phyloP scores from a whole-genome alignment of 1,284 basidiomycete species.

The Schizopora paradoxa region DNA sequence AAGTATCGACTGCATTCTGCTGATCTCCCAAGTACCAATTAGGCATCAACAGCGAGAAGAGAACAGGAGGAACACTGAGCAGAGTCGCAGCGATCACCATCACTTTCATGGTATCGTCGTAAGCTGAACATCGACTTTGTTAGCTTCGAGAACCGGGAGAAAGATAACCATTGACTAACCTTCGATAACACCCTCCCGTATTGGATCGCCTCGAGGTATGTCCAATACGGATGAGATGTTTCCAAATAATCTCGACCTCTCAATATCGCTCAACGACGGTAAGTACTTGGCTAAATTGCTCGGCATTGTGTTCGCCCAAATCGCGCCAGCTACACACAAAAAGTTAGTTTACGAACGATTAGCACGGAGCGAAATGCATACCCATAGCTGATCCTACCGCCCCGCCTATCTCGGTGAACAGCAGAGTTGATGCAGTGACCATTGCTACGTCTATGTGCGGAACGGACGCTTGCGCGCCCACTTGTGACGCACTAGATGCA shows the following conservation, averaged over 20 bases:
- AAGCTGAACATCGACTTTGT: too few relatives aligned
- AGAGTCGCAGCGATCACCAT: constrained; percentile 44
- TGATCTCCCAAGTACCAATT: constrained; percentile 43
- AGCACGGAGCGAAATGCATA: constrained; percentile 25
- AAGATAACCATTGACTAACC: constrained; percentile 29
- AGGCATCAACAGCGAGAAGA: constrained; percentile 38
- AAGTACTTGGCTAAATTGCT: constrained; percentile 48
- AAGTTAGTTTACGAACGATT: neutral
- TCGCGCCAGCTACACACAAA: constrained; percentile 40
- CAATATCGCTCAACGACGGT: constrained; percentile 34
- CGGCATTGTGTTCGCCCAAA: constrained; percentile 62
- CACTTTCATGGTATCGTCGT: constrained; percentile 49
- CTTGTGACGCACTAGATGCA: constrained; percentile 63
- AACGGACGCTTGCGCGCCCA: constrained; percentile 76
- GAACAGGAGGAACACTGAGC: constrained; percentile 35
- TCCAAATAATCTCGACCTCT: constrained; percentile 41
- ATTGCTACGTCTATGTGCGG: constrained; percentile 74
- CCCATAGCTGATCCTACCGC: constrained; percentile 65
- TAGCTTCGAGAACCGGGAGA: neutral
- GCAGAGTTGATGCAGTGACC: constrained; percentile 75
- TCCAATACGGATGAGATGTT: constrained; percentile 43
- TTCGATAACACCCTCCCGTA: constrained; percentile 52
- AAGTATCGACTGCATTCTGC: constrained; percentile 40
- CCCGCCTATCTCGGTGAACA: constrained; percentile 77
- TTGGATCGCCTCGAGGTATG: constrained; percentile 45